These are phyloP conservation scores for Sporothrix humicola DNA, from an alignment of 2,329 filamentous ascomycete genomes.

Conservation along the genomic window DNA sequence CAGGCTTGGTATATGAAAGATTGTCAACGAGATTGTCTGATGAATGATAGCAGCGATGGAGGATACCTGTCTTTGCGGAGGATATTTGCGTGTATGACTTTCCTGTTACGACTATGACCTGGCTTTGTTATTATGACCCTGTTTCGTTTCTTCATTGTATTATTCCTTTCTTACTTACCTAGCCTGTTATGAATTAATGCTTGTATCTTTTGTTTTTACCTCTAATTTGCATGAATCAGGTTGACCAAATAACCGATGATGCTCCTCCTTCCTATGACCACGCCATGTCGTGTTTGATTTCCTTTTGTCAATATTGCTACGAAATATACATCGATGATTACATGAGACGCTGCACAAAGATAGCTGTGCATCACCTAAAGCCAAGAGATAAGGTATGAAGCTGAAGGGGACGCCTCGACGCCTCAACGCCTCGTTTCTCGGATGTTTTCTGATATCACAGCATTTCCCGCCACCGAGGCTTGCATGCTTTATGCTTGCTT, in stretches of 20 bases:
- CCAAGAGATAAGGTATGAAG: conserved; percentile 16
- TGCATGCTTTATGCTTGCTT: neutral
- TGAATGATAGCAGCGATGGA: too few relatives aligned
- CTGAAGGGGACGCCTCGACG: neutral
- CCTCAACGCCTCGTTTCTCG: neutral
- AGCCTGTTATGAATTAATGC: neutral
- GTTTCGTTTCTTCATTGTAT: neutral
- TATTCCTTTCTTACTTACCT: neutral
- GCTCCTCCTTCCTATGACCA: too few relatives aligned
- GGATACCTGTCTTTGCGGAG: neutral
- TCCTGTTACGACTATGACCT: neutral
- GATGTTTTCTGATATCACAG: neutral
- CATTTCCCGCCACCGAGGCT: neutral
- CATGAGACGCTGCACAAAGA: neutral
- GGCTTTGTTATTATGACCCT: neutral
- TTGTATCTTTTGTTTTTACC: neutral
- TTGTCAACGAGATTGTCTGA: too few relatives aligned
- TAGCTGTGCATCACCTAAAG: neutral
- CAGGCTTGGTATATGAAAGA: too few relatives aligned
- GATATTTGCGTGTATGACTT: neutral
- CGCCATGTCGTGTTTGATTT: neutral
- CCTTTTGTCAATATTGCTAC: neutral
- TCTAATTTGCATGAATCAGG: too few relatives aligned
- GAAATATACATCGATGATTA: too few relatives aligned
- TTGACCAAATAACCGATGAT: neutral